Base-by-base conservation (phyloP, 1,284 basidiomycete genomes). In the Pseudomicrostroma phylloplanum region DNA sequence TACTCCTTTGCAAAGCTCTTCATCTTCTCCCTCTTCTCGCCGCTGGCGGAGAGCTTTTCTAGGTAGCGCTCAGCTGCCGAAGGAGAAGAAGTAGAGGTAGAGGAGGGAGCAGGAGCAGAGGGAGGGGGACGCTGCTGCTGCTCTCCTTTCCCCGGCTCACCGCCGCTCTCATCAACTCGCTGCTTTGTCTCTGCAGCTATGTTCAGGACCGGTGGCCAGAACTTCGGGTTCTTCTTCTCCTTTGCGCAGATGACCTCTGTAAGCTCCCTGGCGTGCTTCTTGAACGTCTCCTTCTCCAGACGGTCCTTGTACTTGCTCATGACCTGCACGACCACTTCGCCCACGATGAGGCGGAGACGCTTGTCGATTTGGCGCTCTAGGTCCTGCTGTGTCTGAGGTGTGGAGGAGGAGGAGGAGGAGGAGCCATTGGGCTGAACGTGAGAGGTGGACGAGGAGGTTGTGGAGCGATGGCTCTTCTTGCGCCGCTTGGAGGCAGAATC, bases 241-340 rank as follows among this genome's bases (percentile, higher is more conserved):
- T 96, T 97, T 62, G 91, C 88, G 17, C 88, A 85, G 58, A 98
- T 88, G 40, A 89, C 79, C 63, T 87, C 84, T 0, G 92, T 90
- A 62, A 91, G 82, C 88, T 97, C 91, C 77, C 92, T 92, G 6
- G 96, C 94, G 76, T 96, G 87, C 75, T 88, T 88, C 84, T 99
- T 98, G 84, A 98, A 97, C 58, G 84, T 81, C 4, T 96, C 92
- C 61, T 86, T 85, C 61, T 90, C 88, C 21, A 54, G 13, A 6
- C 51, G 51, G 61, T 88, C 84, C 68, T 87, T 85, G 79, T 96
- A 88, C 81, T 92, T 94, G 58, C 88, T 90, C 90, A 97, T 91
- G 64, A 84, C 86, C 77, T 87, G 88, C 46, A 98, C 94, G 36
- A 97, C 93, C 1, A 96, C 85, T 15, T 87, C 87, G 23, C 92